Evolutionary conservation across 2,329 filamentous ascomycete genomes (phyloP).

Genomic region (Exophiala oligosperma): DNA sequence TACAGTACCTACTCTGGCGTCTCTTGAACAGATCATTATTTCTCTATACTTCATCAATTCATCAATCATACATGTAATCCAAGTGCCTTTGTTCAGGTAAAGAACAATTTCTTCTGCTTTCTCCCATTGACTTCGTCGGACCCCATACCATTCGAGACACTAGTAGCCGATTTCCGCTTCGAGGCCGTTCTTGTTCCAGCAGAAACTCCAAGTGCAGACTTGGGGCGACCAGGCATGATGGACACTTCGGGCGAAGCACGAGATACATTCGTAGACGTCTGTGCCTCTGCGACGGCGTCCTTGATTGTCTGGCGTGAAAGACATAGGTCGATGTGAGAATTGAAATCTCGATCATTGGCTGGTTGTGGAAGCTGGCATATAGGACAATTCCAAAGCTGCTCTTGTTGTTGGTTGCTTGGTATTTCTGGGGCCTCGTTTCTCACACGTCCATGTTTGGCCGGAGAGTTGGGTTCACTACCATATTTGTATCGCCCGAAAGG

Average conservation of each 20-base stretch:
- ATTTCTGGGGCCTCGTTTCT: constrained; percentile 6
- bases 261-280: not conserved
- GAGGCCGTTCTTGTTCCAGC: not conserved
- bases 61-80: not conserved
- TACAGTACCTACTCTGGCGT: not conserved
- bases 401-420: constrained; percentile 1
- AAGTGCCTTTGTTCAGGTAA: constrained; percentile 13
- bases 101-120: constrained; percentile 27
- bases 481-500: constrained; percentile 30
- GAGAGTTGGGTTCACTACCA: constrained; percentile 27
- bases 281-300: constrained; percentile 62
- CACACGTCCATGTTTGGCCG: constrained; percentile 15
- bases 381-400: constrained; percentile 72
- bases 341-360: constrained; percentile 78
- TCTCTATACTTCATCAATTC: not conserved
- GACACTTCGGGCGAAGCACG: constrained; percentile 9
- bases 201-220: not conserved
- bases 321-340: constrained; percentile 89
- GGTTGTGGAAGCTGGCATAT: constrained; percentile 77
- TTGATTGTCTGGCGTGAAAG: constrained; percentile 83
- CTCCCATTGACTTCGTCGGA: constrained; percentile 3
- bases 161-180: constrained; percentile 19
- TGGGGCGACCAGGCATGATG: not conserved
- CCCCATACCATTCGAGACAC: not conserved
- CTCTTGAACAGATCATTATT: not conserved